A percentile compares a stretch with the other conserved stretches of the same genome.
phyloP scores from a whole-genome alignment of 1,284 basidiomycete species.

The Apiotrichum akiyoshidainum region DNA sequence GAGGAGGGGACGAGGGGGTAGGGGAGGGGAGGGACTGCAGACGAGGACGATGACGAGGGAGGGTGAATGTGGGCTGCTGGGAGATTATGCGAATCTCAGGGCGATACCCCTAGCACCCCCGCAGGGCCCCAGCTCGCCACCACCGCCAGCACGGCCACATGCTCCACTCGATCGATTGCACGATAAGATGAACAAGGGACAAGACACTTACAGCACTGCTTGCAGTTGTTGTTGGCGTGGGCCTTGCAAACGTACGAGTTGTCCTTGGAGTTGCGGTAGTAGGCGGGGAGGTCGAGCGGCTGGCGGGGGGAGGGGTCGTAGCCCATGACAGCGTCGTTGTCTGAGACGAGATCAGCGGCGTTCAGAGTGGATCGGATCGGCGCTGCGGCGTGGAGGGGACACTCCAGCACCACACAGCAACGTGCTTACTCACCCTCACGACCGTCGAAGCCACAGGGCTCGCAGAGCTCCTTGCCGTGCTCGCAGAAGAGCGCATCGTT shows the following conservation, averaged over 20 bases:
- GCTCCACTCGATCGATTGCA: too few species aligned
- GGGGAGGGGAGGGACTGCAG: not conserved
- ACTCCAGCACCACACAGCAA: not conserved
- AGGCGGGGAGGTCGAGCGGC: conserved; percentile 45
- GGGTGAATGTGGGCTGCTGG: not conserved
- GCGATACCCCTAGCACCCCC: not conserved
- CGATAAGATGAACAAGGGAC: not conserved
- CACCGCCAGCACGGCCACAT: not conserved
- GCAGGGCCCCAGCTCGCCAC: not conserved
- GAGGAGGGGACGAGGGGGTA: not conserved
- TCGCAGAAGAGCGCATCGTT: conserved; percentile 53
- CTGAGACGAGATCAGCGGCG: conserved; percentile 15
- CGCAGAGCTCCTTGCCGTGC: conserved; percentile 51
- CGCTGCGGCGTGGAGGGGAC: too few species aligned
- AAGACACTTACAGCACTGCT: conserved; percentile 47
- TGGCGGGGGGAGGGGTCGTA: conserved; percentile 44
- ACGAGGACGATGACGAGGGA: not conserved
- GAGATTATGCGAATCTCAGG: not conserved
- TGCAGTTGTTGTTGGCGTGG: conserved; percentile 48
- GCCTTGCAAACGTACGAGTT: conserved; percentile 45
- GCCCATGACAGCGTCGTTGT: conserved; percentile 51
- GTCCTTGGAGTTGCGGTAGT: conserved; percentile 48
- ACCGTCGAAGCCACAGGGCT: conserved; percentile 27
- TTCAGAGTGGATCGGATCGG: too few species aligned
- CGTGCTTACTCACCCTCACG: conserved; percentile 23